Evolutionary conservation across 495 filamentous ascomycete species (phyloP), one percentile per base, ranked within the genome.

Genomic region (Aspergillus haitiensis): DNA sequence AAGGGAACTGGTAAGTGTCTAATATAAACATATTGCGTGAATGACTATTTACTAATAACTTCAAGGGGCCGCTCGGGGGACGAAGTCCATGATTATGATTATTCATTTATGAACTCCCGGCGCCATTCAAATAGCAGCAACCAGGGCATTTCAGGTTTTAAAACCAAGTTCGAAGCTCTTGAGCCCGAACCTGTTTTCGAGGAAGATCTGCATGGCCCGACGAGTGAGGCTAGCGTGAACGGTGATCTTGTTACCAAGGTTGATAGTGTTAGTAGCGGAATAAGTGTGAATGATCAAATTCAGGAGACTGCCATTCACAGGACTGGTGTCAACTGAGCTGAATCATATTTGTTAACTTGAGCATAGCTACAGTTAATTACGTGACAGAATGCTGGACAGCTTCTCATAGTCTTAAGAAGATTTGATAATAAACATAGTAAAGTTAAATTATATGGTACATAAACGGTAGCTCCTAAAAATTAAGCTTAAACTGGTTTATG

Each of bases 71-170:
- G 82, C 55, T 81, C 83, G 42, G 94, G 92, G 44, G 89, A 89
- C 45, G 93, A 98, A 76, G 78, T 90, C 42, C 81, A 92, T 60
- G 91, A 95, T 66, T 86, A 87, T 62, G 77, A 79, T 31, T 95
- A 91, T 78, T 92, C 86, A 67, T 83, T 93, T 56, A 81, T 81
- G 77, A 95, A 97, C 67, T 81, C 91, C 39, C 91, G 93, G 62
- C 93, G 93, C 73, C 93, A 89, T 65, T 93, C 91, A 70, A 97
- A 97, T 77, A 93, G 87, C 75, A 93, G 87, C 76, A 82, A 83
- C 56, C 80, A 88, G 60, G 84, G 82, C 15, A 72, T 86, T 47
- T 81, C 83, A 42, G 80, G 86, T 64, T 87, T 95, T 73, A 88
- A 88, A 78, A 92, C 89, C 71, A 96, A 96, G 72, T 96, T 96